phyloP scores from a whole-genome alignment of 2,329 filamentous ascomycete species.

The Macroventuria anomochaeta region DNA sequence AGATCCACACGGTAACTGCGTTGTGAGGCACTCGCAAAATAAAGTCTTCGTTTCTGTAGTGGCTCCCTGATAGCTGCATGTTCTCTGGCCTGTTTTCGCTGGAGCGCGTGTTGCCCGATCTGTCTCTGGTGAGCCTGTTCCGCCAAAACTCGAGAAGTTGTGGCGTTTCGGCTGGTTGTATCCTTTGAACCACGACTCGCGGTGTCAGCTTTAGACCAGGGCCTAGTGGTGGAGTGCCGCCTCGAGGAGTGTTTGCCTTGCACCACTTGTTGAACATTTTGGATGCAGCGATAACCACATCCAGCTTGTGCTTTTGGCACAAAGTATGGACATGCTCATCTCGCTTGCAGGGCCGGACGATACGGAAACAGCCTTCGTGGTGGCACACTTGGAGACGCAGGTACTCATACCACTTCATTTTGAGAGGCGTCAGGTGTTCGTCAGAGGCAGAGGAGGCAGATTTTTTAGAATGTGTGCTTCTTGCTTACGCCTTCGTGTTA shows the following conservation, averaged over 20 bases:
- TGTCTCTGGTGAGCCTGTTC: not conserved
- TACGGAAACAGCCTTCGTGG: not conserved
- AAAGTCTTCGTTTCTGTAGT: not conserved
- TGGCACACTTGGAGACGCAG: not conserved
- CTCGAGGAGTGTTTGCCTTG: not conserved
- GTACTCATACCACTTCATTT: not conserved
- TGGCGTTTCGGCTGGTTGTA: not conserved
- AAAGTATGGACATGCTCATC: not conserved
- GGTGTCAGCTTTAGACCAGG: not conserved
- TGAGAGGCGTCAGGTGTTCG: not conserved
- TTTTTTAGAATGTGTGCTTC: not conserved
- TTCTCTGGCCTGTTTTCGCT: not conserved
- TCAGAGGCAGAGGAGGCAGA: not conserved
- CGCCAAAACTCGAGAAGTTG: not conserved
- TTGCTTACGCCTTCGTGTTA: not conserved
- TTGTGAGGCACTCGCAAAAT: not conserved
- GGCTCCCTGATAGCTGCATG: not conserved
- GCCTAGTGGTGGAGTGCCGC: not conserved
- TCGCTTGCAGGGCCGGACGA: not conserved
- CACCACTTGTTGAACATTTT: not conserved
- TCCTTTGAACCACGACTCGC: not conserved
- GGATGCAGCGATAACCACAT: not conserved
- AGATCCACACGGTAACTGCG: not conserved
- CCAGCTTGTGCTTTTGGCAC: not conserved
- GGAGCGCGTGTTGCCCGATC: not conserved